A percentile compares a stretch with the other conserved stretches of the same genome.
phyloP scores from a whole-genome alignment of 2,329 filamentous ascomycete species.

The Thielaviopsis populi region DNA sequence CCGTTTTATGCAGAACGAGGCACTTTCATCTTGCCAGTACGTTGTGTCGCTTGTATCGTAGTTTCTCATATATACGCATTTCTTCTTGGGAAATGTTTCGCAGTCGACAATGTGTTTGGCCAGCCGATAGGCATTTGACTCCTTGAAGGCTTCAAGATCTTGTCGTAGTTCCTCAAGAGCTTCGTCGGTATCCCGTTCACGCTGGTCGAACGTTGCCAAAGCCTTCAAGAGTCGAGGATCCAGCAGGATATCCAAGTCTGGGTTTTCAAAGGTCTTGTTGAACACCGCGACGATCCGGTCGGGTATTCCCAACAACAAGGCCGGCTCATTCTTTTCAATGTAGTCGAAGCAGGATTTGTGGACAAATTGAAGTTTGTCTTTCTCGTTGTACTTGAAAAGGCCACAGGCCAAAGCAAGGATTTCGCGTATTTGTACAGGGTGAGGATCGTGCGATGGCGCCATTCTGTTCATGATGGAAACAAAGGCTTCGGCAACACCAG shows the following conservation, averaged over 20 bases:
- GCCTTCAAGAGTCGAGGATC: too few species aligned
- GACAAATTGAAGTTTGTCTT: neutral
- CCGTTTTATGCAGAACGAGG: neutral
- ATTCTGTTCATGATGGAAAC: neutral
- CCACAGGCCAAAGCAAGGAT: neutral
- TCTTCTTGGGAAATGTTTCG: neutral
- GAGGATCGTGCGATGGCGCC: neutral
- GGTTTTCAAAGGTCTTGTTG: neutral
- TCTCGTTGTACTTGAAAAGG: neutral
- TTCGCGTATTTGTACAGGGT: neutral
- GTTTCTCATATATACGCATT: neutral
- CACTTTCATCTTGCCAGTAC: neutral
- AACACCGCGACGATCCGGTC: neutral
- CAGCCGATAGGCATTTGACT: neutral
- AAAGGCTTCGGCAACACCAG: neutral
- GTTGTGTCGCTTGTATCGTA: neutral
- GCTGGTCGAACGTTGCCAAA: too few species aligned
- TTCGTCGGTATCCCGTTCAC: too few species aligned
- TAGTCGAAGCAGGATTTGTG: neutral
- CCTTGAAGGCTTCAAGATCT: neutral
- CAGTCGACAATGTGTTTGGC: neutral
- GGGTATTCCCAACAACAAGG: neutral
- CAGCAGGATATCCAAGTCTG: too few species aligned
- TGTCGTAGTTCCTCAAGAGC: too few species aligned
- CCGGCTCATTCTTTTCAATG: neutral